Evolutionary conservation across 2,329 filamentous ascomycete genomes (phyloP), one percentile per base, ranked within the genome.

Genomic region (Pseudogymnoascus sp.): DNA sequence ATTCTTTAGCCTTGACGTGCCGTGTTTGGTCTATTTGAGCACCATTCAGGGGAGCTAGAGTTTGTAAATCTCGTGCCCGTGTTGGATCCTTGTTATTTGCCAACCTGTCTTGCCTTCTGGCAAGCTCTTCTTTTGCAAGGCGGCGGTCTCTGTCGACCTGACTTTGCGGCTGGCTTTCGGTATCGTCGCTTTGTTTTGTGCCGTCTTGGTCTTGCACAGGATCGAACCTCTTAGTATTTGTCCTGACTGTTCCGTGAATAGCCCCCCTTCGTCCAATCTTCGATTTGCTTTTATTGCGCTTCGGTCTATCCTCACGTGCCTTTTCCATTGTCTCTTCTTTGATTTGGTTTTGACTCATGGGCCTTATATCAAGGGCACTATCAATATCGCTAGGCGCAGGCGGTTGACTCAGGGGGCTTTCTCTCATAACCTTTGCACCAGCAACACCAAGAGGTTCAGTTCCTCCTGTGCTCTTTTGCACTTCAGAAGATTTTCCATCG

Each of bases 1-100:
- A 86, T 73, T 99, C 94, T 70, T 96, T 88, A 52, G 93, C 92
- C 66, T 85, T 87, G 43, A 99, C 95, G 70, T 92, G 91, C 62
- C 91, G 86, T 39, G 78, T 82, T n/a, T 84, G 81, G 70, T 96
- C 87, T 62, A 97, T 87, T 45, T 78, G 80, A 8, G 94, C 84
- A 62, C 83, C 83, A 35, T 86, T 83, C 37, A 92, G 80, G 1
- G 89, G 83, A 11, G 84, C 85, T 62, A 99, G 77, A 14, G 87
- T 96, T 67, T 86, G 83, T 11, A 92, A 82, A 73, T 97, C 90
- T 66, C 92, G 85, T 55, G 88, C 86, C 63, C 91, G 84, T 10
- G 87, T 91, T 4, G 90, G 83, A 75, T 97, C 93, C 14, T 95
- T 93, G 65, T 82, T 86, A 64, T 84, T 85, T 39, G 94, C 94